These are phyloP conservation scores for Debaryomyces sp. DNA, from an alignment of 1,139 yeast species.

Conservation along the genomic window DNA sequence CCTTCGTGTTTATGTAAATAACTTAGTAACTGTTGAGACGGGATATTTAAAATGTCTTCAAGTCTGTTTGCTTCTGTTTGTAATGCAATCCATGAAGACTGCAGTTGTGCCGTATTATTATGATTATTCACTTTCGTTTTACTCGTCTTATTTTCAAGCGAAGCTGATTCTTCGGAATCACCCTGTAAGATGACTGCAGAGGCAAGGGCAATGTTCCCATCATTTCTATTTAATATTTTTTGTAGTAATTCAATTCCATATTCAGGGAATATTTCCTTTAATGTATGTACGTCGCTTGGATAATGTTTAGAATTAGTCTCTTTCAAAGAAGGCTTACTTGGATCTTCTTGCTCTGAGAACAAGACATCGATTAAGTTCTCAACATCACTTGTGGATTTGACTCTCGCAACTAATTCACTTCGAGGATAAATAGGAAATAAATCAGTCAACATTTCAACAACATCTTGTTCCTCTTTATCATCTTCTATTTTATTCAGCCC, in stretches of 20 bases:
- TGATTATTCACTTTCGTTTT: background rate
- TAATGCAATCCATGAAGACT: slow-evolving; percentile 4
- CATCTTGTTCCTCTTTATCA: slow-evolving; percentile 16
- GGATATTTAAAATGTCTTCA: slow-evolving; percentile 6
- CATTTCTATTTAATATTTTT: slow-evolving; percentile 16
- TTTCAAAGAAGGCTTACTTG: background rate
- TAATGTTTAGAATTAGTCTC: background rate
- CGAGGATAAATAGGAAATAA: slow-evolving; percentile 31
- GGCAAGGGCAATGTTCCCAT: slow-evolving; percentile 21
- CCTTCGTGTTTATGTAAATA: slow-evolving; percentile 17
- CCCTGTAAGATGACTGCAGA: slow-evolving; percentile 3
- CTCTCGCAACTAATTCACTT: slow-evolving; percentile 27
- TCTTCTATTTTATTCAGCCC: slow-evolving; percentile 16
- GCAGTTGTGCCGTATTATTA: background rate
- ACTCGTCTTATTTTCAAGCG: background rate
- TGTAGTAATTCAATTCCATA: slow-evolving; percentile 18
- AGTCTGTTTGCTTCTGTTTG: background rate
- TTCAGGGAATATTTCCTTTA: slow-evolving; percentile 29
- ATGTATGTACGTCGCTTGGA: slow-evolving; percentile 12
- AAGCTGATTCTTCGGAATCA: background rate
- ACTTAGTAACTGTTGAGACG: slow-evolving; percentile 5
- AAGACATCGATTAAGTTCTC: slow-evolving; percentile 25
- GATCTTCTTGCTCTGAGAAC: slow-evolving; percentile 13
- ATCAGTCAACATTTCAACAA: slow-evolving; percentile 17
- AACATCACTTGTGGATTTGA: slow-evolving; percentile 22